These are phyloP conservation scores for Hysterium pulicare DNA, from an alignment of 2,329 filamentous ascomycete species.

Conservation along the genomic window DNA sequence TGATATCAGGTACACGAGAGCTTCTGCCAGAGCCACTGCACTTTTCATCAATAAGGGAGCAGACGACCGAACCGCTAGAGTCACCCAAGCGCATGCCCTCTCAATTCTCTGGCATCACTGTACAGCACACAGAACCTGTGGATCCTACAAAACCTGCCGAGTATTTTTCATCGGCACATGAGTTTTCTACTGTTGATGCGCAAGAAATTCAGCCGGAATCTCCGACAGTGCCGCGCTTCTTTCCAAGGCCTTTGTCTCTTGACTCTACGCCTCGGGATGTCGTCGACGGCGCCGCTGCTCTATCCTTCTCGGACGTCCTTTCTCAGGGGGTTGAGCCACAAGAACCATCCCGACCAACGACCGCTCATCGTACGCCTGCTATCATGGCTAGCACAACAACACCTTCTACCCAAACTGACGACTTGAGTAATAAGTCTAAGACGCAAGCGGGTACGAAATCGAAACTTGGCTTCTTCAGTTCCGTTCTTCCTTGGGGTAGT, in stretches of 20 bases:
- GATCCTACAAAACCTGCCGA: conserved; percentile 7
- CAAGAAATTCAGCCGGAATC: conserved; percentile 33
- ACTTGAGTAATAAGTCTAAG: conserved; percentile 19
- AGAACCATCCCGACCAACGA: conserved; percentile 25
- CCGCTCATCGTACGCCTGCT: conserved; percentile 23
- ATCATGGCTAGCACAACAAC: conserved; percentile 9
- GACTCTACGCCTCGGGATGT: neutral
- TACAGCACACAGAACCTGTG: conserved; percentile 29
- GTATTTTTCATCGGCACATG: conserved; percentile 4
- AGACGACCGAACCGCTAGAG: conserved; percentile 17
- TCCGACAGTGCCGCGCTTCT: conserved; percentile 29
- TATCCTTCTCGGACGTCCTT: conserved; percentile 26
- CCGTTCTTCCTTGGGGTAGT: conserved; percentile 47
- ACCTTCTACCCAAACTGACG: conserved; percentile 14
- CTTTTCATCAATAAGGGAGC: conserved; percentile 11
- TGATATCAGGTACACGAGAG: no score
- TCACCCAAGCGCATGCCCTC: conserved; percentile 18
- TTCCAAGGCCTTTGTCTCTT: conserved; percentile 14
- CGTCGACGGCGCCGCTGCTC: conserved; percentile 3
- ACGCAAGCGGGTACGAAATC: conserved; percentile 12
- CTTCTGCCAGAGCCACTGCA: conserved; percentile 10
- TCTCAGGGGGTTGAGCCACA: conserved; percentile 28
- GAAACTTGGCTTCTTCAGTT: conserved; percentile 41
- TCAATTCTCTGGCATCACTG: conserved; percentile 20
- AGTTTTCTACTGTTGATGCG: neutral